Percentiles rank a stretch among this genome's conserved stretches.
Conservation (phyloP, 164 flowering plant species). For the Stephania japonica region DNA sequence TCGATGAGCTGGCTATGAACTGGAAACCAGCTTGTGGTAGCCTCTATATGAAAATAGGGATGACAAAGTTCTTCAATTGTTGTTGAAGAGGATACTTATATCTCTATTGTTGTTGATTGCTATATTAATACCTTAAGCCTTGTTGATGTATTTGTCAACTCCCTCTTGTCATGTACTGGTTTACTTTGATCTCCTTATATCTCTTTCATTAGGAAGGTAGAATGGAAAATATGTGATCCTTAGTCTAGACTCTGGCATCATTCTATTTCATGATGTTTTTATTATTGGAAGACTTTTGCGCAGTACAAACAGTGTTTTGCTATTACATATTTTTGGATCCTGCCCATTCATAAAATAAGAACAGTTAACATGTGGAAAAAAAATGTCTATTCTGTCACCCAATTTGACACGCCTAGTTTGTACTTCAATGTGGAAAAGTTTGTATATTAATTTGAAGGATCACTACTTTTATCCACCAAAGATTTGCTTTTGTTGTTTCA, state of each 20-base stretch:
- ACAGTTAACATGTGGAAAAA: too few relatives aligned
- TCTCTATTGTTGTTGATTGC: not conserved
- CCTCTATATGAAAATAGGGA: not conserved
- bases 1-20: not conserved
- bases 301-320: too few relatives aligned
- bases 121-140: not conserved
- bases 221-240: too few relatives aligned
- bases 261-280: too few relatives aligned
- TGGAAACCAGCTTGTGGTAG: not conserved
- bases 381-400: too few relatives aligned
- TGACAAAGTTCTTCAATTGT: not conserved
- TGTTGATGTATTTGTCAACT: not conserved
- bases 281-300: too few relatives aligned
- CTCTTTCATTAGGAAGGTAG: not conserved
- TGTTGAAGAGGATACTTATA: not conserved
- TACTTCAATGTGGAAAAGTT: too few relatives aligned
- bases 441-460: not conserved
- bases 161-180: not conserved
- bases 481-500: constrained; percentile 20
- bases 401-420: too few relatives aligned
- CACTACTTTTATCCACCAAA: not conserved
- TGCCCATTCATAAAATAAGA: too few relatives aligned
- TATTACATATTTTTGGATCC: too few relatives aligned
- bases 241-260: too few relatives aligned
- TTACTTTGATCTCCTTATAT: not conserved